Evolutionary conservation across 257 asterid species (phyloP).

Genomic region (Nicotiana otophora): DNA sequence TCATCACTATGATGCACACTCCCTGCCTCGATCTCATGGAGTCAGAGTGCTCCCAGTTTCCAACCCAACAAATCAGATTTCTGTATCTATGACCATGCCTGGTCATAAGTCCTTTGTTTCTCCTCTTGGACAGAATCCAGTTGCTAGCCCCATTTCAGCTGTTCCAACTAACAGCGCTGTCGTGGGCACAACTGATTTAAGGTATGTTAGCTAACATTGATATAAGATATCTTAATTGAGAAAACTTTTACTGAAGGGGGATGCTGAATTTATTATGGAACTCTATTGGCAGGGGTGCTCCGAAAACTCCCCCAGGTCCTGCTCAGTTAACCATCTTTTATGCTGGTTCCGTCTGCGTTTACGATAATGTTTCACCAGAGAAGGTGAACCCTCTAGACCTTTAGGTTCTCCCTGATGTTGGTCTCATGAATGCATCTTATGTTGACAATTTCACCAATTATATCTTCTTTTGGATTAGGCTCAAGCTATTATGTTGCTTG

Average conservation of each 20-base stretch:
- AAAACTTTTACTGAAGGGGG: neutral
- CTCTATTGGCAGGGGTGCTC: constrained; percentile 35
- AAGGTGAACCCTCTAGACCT: constrained; percentile 44
- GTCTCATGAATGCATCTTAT: neutral
- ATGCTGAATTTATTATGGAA: constrained; percentile 11
- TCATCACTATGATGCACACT: constrained; percentile 7
- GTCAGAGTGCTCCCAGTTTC: constrained; percentile 17
- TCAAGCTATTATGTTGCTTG: constrained; percentile 88
- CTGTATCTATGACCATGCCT: constrained; percentile 29
- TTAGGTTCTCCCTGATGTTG: neutral
- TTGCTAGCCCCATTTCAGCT: constrained; percentile 26
- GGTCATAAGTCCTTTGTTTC: constrained; percentile 33
- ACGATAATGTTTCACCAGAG: constrained; percentile 66
- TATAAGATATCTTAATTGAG: neutral
- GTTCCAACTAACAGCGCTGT: constrained; percentile 31
- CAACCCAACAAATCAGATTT: constrained; percentile 22
- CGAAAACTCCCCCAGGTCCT: constrained; percentile 39
- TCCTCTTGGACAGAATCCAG: constrained; percentile 31
- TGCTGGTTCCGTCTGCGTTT: constrained; percentile 77
- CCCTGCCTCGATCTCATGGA: constrained; percentile 17
- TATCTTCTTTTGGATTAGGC: constrained; percentile 42
- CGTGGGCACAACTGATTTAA: constrained; percentile 70
- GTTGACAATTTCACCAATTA: neutral
- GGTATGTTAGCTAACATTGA: constrained; percentile 26
- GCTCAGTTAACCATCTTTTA: constrained; percentile 88